A percentile compares a stretch with the other conserved stretches of the same genome.
Conservation (phyloP, 2,329 filamentous ascomycete genomes). For the Nemania diffusa region DNA sequence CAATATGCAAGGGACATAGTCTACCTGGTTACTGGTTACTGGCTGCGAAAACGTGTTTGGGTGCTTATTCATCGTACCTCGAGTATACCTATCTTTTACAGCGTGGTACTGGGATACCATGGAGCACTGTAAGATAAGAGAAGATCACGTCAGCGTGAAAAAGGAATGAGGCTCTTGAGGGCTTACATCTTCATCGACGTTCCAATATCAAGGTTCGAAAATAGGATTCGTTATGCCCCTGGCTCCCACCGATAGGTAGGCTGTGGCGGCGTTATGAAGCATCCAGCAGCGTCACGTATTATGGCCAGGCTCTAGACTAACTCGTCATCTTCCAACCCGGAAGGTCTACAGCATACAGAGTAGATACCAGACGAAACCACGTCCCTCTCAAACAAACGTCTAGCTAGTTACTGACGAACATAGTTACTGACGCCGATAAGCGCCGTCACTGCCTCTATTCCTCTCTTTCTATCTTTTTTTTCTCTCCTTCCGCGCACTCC, state of each 20-base stretch:
- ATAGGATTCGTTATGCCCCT: not conserved
- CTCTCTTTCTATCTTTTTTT: not conserved
- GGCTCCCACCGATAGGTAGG: not conserved
- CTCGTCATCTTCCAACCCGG: not conserved
- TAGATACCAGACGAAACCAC: not conserved
- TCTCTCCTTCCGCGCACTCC: not conserved
- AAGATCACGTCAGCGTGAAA: constrained; percentile 7
- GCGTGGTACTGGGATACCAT: too few species aligned
- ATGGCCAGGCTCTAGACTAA: not conserved
- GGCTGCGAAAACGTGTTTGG: constrained; percentile 11
- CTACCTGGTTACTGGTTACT: too few species aligned
- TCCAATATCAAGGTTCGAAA: not conserved
- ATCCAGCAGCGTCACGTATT: not conserved
- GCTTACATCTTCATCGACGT: not conserved
- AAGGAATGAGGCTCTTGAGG: constrained; percentile 27
- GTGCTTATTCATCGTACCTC: constrained; percentile 16
- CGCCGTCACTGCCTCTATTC: not conserved
- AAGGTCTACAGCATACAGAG: not conserved
- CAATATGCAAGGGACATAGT: constrained; percentile 5
- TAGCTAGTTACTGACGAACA: not conserved
- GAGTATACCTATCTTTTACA: not conserved
- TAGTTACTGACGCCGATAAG: not conserved
- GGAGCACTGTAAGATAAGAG: constrained; percentile 3
- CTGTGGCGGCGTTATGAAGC: not conserved
- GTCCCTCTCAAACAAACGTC: not conserved